Percentiles rank a stretch among this genome's conserved stretches.
Conservation (phyloP, 139 green algal species). For the Bryopsis sp. region DNA sequence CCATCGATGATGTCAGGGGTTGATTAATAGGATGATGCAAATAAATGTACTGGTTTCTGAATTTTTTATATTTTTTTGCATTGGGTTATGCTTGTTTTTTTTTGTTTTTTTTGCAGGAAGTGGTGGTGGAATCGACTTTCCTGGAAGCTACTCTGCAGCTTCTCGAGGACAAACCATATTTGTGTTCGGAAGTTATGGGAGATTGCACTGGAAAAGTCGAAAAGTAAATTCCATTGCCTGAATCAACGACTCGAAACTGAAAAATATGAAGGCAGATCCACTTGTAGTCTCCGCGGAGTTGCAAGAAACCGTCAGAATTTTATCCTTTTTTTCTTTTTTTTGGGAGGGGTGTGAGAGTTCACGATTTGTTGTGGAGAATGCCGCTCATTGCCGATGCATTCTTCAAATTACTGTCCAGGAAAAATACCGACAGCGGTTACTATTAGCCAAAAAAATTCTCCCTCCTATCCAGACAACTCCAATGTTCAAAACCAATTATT, state of each 20-base stretch:
- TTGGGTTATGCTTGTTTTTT: background rate
- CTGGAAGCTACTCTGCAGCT: conserved; percentile 16
- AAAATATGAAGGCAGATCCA: background rate
- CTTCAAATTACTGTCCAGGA: background rate
- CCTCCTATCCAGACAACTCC: no score
- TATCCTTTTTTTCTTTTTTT: background rate
- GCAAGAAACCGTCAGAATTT: background rate
- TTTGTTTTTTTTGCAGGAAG: background rate
- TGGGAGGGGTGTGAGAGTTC: background rate
- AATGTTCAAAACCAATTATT: no score
- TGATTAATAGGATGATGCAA: background rate
- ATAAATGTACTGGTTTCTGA: background rate
- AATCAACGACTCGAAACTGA: background rate
- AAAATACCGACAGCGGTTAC: no score
- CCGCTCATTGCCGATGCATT: background rate
- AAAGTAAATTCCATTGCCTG: conserved; percentile 4
- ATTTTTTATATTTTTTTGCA: background rate
- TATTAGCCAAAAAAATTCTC: no score
- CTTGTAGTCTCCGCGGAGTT: background rate
- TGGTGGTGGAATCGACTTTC: conserved; percentile 16
- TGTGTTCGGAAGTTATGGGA: background rate
- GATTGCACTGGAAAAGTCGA: conserved; percentile 12
- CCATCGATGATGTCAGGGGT: background rate
- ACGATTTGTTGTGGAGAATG: background rate
- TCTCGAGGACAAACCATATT: conserved; percentile 8